A percentile compares a stretch with the other conserved stretches of the same genome.
Conservation (phyloP, 495 filamentous ascomycete genomes). For the Aspergillus avenaceus region DNA sequence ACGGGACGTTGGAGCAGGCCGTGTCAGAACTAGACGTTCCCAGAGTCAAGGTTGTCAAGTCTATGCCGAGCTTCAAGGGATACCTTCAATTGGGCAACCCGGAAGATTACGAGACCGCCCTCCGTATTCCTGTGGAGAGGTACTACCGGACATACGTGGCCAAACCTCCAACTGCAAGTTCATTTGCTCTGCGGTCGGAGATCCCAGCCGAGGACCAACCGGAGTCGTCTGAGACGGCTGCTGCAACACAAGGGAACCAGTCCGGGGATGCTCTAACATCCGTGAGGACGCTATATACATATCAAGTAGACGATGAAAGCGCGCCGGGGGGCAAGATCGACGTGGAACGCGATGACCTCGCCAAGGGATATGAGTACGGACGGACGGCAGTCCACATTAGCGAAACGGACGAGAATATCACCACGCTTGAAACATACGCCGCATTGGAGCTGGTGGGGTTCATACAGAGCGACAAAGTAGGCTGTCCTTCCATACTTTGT, state of each 20-base stretch:
- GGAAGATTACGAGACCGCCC: slow-evolving; percentile 64
- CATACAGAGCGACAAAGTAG: slow-evolving; percentile 66
- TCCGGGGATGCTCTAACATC: slow-evolving; percentile 44
- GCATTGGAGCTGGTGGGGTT: slow-evolving; percentile 84
- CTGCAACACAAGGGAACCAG: slow-evolving; percentile 31
- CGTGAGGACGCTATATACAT: slow-evolving; percentile 70
- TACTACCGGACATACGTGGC: slow-evolving; percentile 81
- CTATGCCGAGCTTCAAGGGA: slow-evolving; percentile 75
- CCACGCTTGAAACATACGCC: slow-evolving; percentile 70
- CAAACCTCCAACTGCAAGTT: slow-evolving; percentile 67
- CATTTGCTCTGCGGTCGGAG: slow-evolving; percentile 57
- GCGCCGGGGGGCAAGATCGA: slow-evolving; percentile 79
- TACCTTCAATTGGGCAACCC: slow-evolving; percentile 76
- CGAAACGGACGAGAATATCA: slow-evolving; percentile 76
- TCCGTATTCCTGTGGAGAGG: slow-evolving; percentile 83
- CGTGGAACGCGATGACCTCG: slow-evolving; percentile 77
- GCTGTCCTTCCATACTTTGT: background rate
- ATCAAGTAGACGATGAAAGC: slow-evolving; percentile 71
- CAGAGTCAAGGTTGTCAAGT: slow-evolving; percentile 65
- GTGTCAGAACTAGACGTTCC: slow-evolving; percentile 73
- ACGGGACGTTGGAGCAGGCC: slow-evolving; percentile 81
- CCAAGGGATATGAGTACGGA: slow-evolving; percentile 92
- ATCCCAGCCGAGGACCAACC: slow-evolving; percentile 39
- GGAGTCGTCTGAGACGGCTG: slow-evolving; percentile 47
- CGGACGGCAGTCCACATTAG: slow-evolving; percentile 86